phyloP scores from a whole-genome alignment of 768 basidiomycete genomes.

The Rhodotorula toruloides region DNA sequence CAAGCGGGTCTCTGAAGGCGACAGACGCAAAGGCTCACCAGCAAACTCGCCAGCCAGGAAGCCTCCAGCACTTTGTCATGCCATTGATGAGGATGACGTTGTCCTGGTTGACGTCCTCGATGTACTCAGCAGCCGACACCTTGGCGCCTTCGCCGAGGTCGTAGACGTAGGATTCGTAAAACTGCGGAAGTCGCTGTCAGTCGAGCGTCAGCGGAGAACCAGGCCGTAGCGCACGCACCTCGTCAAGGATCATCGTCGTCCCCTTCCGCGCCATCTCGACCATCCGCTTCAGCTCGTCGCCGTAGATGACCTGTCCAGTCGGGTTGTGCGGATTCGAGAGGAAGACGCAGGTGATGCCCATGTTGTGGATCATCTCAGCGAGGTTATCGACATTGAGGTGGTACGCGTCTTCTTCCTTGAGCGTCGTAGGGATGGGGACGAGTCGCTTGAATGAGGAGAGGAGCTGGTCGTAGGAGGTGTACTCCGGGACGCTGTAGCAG shows the following conservation, averaged over 20 bases:
- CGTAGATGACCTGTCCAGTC: constrained; percentile 55
- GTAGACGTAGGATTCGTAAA: constrained; percentile 37
- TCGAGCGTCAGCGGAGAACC: neutral
- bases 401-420: constrained; percentile 31
- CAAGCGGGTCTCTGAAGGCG: neutral
- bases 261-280: constrained; percentile 65
- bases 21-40: constrained; percentile 31
- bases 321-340: constrained; percentile 96
- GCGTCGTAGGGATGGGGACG: constrained; percentile 36
- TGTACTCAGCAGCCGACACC: constrained; percentile 72
- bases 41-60: constrained; percentile 81
- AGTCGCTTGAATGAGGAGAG: constrained; percentile 35
- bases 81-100: constrained; percentile 71
- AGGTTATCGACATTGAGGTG: constrained; percentile 63
- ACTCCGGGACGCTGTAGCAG: constrained; percentile 79
- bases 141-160: constrained; percentile 18
- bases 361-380: constrained; percentile 42
- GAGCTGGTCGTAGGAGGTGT: constrained; percentile 57
- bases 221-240: neutral
- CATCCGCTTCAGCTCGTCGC: constrained; percentile 73
- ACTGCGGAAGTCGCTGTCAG: neutral
- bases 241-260: constrained; percentile 59
- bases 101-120: constrained; percentile 73
- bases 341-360: constrained; percentile 22
- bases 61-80: constrained; percentile 92